Base-by-base conservation (phyloP, 1,139 yeast genomes). In the Zygoascus meyerae region DNA sequence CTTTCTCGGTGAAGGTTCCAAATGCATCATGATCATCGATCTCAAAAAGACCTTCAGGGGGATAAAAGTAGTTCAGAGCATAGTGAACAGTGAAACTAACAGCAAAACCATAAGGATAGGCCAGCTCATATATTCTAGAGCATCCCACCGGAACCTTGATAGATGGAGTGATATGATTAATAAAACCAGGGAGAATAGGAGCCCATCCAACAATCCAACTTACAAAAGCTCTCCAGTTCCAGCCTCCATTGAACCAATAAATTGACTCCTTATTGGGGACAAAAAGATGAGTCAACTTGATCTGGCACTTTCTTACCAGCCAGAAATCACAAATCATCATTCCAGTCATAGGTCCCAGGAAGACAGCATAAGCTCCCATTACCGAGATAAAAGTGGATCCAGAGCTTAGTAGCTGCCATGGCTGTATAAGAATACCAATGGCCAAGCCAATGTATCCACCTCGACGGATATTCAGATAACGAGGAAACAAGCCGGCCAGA, bases 361-460 rank as follows among this genome's bases (percentile, higher is more conserved):
- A 69, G 32, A 72, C 70, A 47, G 75, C 70, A 54, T 71, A 68
- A 3, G 75, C 69, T 45, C 73, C 64, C 63, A 72, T 63, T 18
- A 72, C 75, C 1, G 71, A 67, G 42, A 72, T 59, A 54, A 75
- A 73, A 8, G 70, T 63, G 5, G 74, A 64, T 1, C 75, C 67
- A 15, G 70, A 62, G 51, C 70, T 71, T 52, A 71, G 70, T 49
- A 74, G 70, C 44, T 68, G 67, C 79, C 79, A 74, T 17, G 79
- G 79, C 52, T 70, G 74, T 41, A 68, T 64, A 14, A 72, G 72
- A 62, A 73, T 69, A 9, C 73, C 70, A 32, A 74, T 52, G 2
- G 66, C 48, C 1, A 75, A 74, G 34, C 72, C 65, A 15, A 73
- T 50, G 6, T 71, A 50, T n/a, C 78, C 74, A 54, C 80, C 81